Conservation (phyloP, 1,284 basidiomycete species). For the Afroboletus lepidellus region DNA sequence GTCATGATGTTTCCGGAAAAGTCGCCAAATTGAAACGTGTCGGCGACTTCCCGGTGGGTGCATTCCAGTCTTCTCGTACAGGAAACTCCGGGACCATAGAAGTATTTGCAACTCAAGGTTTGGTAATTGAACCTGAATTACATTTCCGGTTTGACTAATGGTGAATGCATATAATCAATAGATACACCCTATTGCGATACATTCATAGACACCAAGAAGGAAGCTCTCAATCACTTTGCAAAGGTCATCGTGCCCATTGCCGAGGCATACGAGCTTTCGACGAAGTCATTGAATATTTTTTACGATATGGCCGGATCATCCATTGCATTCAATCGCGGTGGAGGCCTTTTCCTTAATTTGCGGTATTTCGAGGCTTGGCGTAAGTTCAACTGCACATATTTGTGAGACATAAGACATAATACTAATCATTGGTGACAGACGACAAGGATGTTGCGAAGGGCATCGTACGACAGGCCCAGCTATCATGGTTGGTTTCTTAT, state of each 20-base stretch:
- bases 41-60: not conserved
- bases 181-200: not conserved
- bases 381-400: conserved; percentile 37
- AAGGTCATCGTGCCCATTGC: not conserved
- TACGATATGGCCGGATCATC: conserved; percentile 56
- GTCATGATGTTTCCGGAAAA: not conserved
- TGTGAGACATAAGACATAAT: not conserved
- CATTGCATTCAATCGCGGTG: conserved; percentile 92
- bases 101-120: not conserved
- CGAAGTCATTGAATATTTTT: not conserved
- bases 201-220: not conserved
- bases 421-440: conserved; percentile 37
- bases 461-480: conserved; percentile 63
- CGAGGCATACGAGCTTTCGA: not conserved
- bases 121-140: not conserved
- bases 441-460: conserved; percentile 66
- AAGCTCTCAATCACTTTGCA: not conserved
- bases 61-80: not conserved
- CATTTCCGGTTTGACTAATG: not conserved
- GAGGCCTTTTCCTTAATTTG: conserved; percentile 87
- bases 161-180: not conserved
- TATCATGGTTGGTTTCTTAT: conserved; percentile 59
- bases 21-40: not conserved
- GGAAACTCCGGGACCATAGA: not conserved
- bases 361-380: conserved; percentile 88